Base-by-base conservation (phyloP, 2,329 filamentous ascomycete genomes). In the Talaromyces sp. region DNA sequence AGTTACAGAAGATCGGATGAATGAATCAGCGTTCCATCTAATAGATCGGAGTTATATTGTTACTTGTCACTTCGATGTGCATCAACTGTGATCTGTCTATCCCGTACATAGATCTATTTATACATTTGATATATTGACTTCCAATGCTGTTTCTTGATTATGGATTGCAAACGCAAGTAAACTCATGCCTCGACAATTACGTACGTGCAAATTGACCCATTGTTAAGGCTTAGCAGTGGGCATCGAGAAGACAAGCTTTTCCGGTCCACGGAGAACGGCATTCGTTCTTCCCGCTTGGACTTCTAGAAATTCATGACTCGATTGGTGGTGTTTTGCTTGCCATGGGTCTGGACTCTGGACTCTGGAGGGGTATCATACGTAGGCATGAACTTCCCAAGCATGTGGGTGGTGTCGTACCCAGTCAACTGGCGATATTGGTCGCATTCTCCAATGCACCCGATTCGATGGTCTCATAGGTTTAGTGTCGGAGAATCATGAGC, bases 201-300 rank as follows among this genome's bases (percentile, higher is more conserved):
- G 7, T 17, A 21, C 39, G 8, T 41, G 19, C 13, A 13, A 13
- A 9, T 17, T 31, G 45, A 21, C 21, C 53, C 40, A 43, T 55
- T 45, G 19, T 55, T 46, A 37, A 55, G 19, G 39, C 53, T 37
- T 55, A 39, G 53, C 40, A 11, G 11, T 22, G n/a, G 33, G 22
- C 9, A 39, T 37, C 35, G 25, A 22, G 31, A 17, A 56, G 25
- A 50, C 54, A 56, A 56, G 54, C 54, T 56, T 56, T 56, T 50
- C n/a, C 9, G 43, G 6, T 25, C 53, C 41, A 31, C 53, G 3
- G 35, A 28, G 33, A 19, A 41, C 33, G 33, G 48, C n/a, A 35
- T 48, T 25, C 39, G 39, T 10, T n/a, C 25, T 43, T 43, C 39
- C 11, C 52, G 40, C 25, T 35, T 48, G 5, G 28, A 35, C 25